Conservation (phyloP, 2,329 filamentous ascomycete species). For the Pseudonectria foliicola region DNA sequence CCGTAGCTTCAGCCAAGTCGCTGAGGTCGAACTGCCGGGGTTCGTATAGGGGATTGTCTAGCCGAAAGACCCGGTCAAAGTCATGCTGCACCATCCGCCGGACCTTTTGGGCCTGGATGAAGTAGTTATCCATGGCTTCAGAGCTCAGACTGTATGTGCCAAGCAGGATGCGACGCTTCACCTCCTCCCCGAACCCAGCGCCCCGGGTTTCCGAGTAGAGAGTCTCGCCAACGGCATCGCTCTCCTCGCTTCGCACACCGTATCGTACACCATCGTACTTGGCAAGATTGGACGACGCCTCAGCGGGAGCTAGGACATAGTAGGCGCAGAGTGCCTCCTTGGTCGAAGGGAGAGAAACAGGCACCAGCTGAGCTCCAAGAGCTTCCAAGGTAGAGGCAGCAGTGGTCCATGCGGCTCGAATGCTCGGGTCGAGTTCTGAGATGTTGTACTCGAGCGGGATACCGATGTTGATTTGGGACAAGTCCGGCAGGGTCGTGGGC, state of each 20-base stretch:
- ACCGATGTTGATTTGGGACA: constrained; percentile 41
- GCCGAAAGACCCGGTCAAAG: constrained; percentile 71
- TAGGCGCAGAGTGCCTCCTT: constrained; percentile 84
- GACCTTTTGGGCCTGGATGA: constrained; percentile 85
- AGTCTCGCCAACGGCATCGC: constrained; percentile 51
- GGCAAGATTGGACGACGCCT: constrained; percentile 90
- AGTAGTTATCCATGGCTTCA: constrained; percentile 91
- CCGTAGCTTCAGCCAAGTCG: constrained; percentile 48
- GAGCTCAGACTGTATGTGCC: constrained; percentile 88
- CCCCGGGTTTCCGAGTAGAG: constrained; percentile 73
- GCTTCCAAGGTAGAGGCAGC: constrained; percentile 53
- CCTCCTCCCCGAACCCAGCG: constrained; percentile 72
- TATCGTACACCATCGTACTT: constrained; percentile 98
- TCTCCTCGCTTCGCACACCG: constrained; percentile 50
- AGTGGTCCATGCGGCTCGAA: constrained; percentile 62
- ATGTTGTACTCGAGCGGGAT: constrained; percentile 81
- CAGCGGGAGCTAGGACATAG: constrained; percentile 90
- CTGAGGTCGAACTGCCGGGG: constrained; percentile 48
- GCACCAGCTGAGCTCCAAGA: constrained; percentile 64
- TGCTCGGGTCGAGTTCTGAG: constrained; percentile 61
- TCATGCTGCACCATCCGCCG: constrained; percentile 77
- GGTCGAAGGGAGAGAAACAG: constrained; percentile 76
- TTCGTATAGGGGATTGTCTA: constrained; percentile 60
- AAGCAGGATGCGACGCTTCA: constrained; percentile 77
- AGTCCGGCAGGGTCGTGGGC: constrained; percentile 15